Evolutionary conservation across 768 basidiomycete genomes (phyloP).

Genomic region (Kondoa subrosea): DNA sequence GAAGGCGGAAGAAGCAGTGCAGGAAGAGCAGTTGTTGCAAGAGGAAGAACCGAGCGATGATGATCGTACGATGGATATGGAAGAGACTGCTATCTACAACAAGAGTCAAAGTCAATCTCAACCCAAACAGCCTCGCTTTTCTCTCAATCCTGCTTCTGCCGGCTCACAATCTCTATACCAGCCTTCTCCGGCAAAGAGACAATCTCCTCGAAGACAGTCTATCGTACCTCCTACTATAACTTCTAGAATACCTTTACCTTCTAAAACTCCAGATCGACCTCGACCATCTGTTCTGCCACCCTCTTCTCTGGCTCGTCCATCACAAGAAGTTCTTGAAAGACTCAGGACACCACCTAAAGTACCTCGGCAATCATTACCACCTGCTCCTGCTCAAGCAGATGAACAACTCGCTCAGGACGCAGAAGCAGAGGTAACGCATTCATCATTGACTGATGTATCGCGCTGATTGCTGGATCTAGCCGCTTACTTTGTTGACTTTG

Average conservation of each 20-base stretch:
- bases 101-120: conserved; percentile 10
- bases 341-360: not conserved
- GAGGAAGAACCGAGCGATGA: conserved; percentile 4
- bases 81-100: conserved; percentile 20
- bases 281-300: not conserved
- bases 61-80: conserved; percentile 16
- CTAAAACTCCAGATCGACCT: not conserved
- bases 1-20: conserved; percentile 19
- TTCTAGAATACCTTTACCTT: not conserved
- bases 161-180: not conserved
- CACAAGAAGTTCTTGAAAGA: not conserved
- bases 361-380: conserved; percentile 1
- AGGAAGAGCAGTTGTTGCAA: conserved; percentile 11
- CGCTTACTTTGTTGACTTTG: conserved; percentile 12
- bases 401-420: conserved; percentile 10
- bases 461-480: not conserved
- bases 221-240: not conserved
- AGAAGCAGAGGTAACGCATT: too few species aligned
- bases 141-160: not conserved
- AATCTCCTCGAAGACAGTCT: conserved; percentile 8
- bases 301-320: not conserved
- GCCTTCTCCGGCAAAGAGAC: conserved; percentile 9
- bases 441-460: too few species aligned
- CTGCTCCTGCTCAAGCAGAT: not conserved
- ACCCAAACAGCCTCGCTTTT: conserved; percentile 7